Conservation (phyloP, 106 monocot genomes). For the Apostasia ramifera region DNA sequence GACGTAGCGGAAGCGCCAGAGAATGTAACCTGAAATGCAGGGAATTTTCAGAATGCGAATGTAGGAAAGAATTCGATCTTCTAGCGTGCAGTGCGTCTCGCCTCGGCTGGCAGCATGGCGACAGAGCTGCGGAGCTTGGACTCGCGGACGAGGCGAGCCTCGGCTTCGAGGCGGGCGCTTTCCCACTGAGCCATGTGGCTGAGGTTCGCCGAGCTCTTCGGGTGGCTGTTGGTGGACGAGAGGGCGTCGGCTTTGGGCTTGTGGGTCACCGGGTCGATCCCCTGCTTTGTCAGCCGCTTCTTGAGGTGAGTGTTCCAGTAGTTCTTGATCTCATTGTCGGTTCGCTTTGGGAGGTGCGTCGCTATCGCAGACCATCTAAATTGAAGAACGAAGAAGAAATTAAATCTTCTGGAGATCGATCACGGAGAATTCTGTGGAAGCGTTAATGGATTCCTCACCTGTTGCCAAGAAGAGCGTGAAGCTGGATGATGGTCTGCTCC, state of each 20-base stretch:
- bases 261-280: slow-evolving; percentile 37
- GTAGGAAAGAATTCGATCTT: too few relatives aligned
- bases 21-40: not conserved
- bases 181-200: slow-evolving; percentile 96
- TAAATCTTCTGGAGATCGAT: too few relatives aligned
- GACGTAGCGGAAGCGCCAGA: not conserved
- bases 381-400: not conserved
- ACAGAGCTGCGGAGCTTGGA: slow-evolving; percentile 28
- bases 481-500: slow-evolving; percentile 10
- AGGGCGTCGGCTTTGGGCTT: slow-evolving; percentile 42
- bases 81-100: too few relatives aligned
- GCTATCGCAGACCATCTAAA: slow-evolving; percentile 41
- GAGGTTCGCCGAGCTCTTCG: slow-evolving; percentile 47
- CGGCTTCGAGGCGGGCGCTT: slow-evolving; percentile 76
- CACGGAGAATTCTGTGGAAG: too few relatives aligned
- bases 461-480: slow-evolving; percentile 9
- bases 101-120: not conserved
- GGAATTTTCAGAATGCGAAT: not conserved
- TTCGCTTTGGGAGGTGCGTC: slow-evolving; percentile 19
- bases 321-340: slow-evolving; percentile 45
- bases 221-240: slow-evolving; percentile 9
- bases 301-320: slow-evolving; percentile 46
- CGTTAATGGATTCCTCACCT: not conserved
- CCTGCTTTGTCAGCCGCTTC: slow-evolving; percentile 26
- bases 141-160: slow-evolving; percentile 52